Base-by-base conservation (phyloP, 257 asterid species). In the Solanum sitiens region DNA sequence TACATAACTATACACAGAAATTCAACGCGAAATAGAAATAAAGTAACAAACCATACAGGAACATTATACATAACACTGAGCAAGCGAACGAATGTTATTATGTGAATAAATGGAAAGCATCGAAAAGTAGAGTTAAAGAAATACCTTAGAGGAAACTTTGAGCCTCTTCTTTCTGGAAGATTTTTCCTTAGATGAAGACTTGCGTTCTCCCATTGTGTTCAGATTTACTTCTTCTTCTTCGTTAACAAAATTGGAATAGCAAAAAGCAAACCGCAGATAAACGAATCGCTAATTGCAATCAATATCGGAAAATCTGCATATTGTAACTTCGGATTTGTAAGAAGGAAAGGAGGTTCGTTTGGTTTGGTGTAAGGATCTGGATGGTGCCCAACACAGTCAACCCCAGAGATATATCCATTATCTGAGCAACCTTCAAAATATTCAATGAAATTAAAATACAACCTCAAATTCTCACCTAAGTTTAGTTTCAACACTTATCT, bases 91-190 rank as follows among this genome's bases (percentile, higher is more conserved):
- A 4, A 74, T 39, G 18, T 70, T 15, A 50, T 50, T 15, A 50
- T 2, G 61, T 50, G 2, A 50, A 15, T 50, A 2, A 50, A 50
- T 15, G 61, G 21, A 35, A 61, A 61, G 11, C 25, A 4, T 53
- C 5, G 50, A 39, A 35, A 56, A 18, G 15, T 42, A 86, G 59
- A 47, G 20, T 14, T 47, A 4, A 47, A 47, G 14, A 5, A 2
- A 47, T 2, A 93, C 98, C 96, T 90, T 77, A 33, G 92, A 92
- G 86, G 92, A 91, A 79, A 89, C 85, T 83, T 92, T 95, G 70
- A 94, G 90, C 89, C 93, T 93, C 91, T 87, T 93, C 89, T 85
- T 89, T 91, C 90, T 94, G 14, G 92, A 91, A 37, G 94, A 89
- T 87, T 93, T 95, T 76, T 79, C 32, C 63, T 89, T 92, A 3